Evolutionary conservation across 1,284 basidiomycete species (phyloP).

Genomic region (Xerocomus minutiporus): DNA sequence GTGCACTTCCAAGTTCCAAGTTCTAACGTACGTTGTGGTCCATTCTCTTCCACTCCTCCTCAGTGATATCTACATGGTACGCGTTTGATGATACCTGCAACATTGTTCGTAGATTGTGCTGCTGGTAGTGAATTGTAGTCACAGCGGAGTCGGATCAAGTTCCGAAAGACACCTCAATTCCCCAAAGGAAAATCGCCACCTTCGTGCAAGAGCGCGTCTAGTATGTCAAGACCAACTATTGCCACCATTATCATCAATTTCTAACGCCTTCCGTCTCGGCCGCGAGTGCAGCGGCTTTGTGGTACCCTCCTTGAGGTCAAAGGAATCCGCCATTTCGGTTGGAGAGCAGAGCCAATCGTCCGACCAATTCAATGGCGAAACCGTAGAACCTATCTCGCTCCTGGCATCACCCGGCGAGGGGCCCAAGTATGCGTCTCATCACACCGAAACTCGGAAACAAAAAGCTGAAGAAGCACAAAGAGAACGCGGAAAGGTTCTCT

Average conservation of each 20-base stretch:
- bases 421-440: slow-evolving; percentile 27
- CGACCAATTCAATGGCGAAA: slow-evolving; percentile 60
- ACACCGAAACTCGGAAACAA: slow-evolving; percentile 52
- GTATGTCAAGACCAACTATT: slow-evolving; percentile 38
- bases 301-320: slow-evolving; percentile 69
- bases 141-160: slow-evolving; percentile 39
- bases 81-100: no score
- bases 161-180: no score
- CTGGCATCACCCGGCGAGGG: slow-evolving; percentile 31
- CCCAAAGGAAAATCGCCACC: no score
- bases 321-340: slow-evolving; percentile 69
- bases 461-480: slow-evolving; percentile 78
- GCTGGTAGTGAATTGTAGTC: no score
- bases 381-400: slow-evolving; percentile 22
- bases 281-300: slow-evolving; percentile 36
- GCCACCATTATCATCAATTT: slow-evolving; percentile 43
- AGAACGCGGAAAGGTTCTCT: slow-evolving; percentile 75
- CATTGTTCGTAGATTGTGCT: no score
- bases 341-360: slow-evolving; percentile 64
- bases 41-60: no score
- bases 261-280: slow-evolving; percentile 58
- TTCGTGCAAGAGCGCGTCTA: slow-evolving; percentile 42
- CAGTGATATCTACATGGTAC: no score
- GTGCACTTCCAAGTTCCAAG: no score
- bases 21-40: no score